Evolutionary conservation across 108 stramenopile genomes (phyloP).

Genomic region (Cyclotella choctawhatcheeana): DNA sequence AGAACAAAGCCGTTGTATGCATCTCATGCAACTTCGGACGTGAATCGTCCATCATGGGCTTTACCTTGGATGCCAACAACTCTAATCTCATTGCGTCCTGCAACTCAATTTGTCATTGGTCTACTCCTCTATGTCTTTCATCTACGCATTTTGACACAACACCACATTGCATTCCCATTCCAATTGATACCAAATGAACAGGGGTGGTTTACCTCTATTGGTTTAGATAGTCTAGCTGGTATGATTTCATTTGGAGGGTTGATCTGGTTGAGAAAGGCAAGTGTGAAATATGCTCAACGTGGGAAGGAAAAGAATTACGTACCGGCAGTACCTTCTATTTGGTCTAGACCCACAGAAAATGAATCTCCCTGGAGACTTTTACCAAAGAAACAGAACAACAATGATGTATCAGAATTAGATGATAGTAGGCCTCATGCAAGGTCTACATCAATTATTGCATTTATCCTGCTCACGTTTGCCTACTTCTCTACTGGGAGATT

Average conservation of each 20-base stretch:
- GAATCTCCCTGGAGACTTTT: constrained; percentile 53
- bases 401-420: constrained; percentile 8
- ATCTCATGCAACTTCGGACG: background rate
- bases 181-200: constrained; percentile 88
- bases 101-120: constrained; percentile 52
- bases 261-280: constrained; percentile 30
- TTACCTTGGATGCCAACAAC: constrained; percentile 74
- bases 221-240: constrained; percentile 82
- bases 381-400: constrained; percentile 10
- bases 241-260: constrained; percentile 56
- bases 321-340: constrained; percentile 36
- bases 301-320: background rate
- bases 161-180: constrained; percentile 77
- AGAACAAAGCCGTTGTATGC: background rate
- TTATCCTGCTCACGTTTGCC: constrained; percentile 64
- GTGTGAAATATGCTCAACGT: constrained; percentile 4
- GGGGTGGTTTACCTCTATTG: constrained; percentile 84
- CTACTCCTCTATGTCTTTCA: constrained; percentile 67
- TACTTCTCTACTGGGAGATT: constrained; percentile 85
- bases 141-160: constrained; percentile 74
- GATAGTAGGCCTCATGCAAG: constrained; percentile 27
- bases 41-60: constrained; percentile 59
- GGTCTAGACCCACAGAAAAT: constrained; percentile 34
- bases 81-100: constrained; percentile 56
- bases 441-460: constrained; percentile 52